Conservation (phyloP, 129 eudicot species). For the Flaveria trinervia region DNA sequence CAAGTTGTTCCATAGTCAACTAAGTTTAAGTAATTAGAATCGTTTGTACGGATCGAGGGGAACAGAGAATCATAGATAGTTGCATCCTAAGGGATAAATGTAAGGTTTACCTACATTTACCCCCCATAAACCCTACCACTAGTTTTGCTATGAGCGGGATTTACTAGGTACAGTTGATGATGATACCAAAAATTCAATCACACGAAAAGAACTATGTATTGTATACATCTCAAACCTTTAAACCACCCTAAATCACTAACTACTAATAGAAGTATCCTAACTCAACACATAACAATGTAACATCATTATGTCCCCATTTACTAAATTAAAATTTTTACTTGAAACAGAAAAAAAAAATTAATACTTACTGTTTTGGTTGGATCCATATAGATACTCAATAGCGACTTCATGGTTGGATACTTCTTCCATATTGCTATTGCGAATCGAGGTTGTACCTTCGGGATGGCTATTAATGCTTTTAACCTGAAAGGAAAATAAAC, state of each 20-base stretch:
- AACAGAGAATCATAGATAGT: no score
- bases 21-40: no score
- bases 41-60: no score
- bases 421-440: conserved; percentile 86
- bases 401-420: conserved; percentile 93
- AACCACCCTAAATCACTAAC: conserved; percentile 1
- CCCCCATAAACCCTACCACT: no score
- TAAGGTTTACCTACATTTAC: no score
- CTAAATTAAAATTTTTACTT: neutral
- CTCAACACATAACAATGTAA: neutral
- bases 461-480: conserved; percentile 84
- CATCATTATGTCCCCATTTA: neutral
- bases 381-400: conserved; percentile 83
- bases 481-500: conserved; percentile 50
- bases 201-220: neutral
- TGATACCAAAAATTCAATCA: neutral
- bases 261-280: neutral
- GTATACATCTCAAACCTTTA: neutral
- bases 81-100: no score
- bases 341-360: neutral
- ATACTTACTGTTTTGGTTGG: conserved; percentile 69
- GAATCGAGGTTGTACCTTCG: conserved; percentile 90
- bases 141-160: no score
- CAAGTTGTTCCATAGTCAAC: no score
- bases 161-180: no score